Percentiles rank a stretch among this genome's conserved stretches.
Conservation (phyloP, 371 early-diverging fungal species). For the Rhizopus sp. region DNA sequence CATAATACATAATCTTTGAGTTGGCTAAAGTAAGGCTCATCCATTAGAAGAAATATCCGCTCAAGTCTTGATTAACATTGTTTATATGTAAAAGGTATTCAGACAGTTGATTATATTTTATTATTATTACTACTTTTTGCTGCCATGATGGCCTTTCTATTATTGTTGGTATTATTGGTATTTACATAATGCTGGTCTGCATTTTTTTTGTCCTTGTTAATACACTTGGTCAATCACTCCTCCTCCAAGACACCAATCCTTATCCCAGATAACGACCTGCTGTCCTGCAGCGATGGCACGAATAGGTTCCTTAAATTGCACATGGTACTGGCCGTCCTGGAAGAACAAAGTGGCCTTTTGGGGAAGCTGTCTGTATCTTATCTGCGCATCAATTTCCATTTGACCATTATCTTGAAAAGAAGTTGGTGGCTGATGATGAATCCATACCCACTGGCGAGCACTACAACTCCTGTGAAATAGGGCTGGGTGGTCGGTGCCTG, state of each 20-base stretch:
- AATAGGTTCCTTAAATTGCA: slow-evolving; percentile 41
- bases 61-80: too few species aligned
- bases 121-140: too few species aligned
- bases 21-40: too few species aligned
- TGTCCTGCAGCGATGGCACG: slow-evolving; percentile 53
- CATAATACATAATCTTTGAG: too few species aligned
- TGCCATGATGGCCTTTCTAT: background rate
- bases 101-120: too few species aligned
- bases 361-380: slow-evolving; percentile 50
- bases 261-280: slow-evolving; percentile 54
- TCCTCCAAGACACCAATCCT: slow-evolving; percentile 59
- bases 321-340: slow-evolving; percentile 23
- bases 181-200: too few species aligned
- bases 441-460: slow-evolving; percentile 52
- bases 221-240: slow-evolving; percentile 46
- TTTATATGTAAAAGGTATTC: too few species aligned
- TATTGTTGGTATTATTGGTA: background rate
- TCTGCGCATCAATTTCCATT: slow-evolving; percentile 41
- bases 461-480: slow-evolving; percentile 32
- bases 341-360: slow-evolving; percentile 35
- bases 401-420: slow-evolving; percentile 2
- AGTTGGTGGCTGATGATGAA: slow-evolving; percentile 28
- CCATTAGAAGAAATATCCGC: too few species aligned
- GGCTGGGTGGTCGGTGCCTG: slow-evolving; percentile 48
- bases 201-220: too few species aligned